Conservation (phyloP, 306 rosid species). For the Lathyrus tuberosus region DNA sequence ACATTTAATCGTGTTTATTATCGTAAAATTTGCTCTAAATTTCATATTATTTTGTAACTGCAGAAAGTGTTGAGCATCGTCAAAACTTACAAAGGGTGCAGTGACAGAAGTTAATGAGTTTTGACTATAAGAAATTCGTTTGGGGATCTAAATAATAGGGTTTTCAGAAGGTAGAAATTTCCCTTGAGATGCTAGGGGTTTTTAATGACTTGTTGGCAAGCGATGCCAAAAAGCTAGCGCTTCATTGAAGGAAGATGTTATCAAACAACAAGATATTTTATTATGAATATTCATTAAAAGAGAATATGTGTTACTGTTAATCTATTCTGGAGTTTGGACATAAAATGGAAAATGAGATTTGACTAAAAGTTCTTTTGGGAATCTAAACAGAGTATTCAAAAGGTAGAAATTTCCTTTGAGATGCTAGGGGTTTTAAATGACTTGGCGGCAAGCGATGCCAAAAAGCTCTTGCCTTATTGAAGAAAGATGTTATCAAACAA, state of each 20-base stretch:
- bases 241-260: neutral
- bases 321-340: constrained; percentile 8
- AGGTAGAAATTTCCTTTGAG: constrained; percentile 14
- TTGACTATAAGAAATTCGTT: neutral
- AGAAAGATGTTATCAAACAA: neutral
- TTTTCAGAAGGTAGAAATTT: neutral
- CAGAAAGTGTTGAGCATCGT: neutral
- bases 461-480: neutral
- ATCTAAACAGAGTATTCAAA: neutral
- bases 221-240: neutral
- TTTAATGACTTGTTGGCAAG: constrained; percentile 9
- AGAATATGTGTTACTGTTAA: neutral
- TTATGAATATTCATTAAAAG: constrained; percentile 11
- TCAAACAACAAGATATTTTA: neutral
- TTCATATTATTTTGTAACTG: constrained; percentile 37
- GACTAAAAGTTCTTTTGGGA: neutral
- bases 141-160: constrained; percentile 15
- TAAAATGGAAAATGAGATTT: neutral
- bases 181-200: neutral
- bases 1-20: constrained; percentile 39
- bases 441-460: neutral
- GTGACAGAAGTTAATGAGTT: constrained; percentile 16
- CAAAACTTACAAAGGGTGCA: constrained; percentile 1
- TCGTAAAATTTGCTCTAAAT: constrained; percentile 32
- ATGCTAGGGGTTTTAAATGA: neutral